phyloP scores from a whole-genome alignment of 164 flowering plant species.

The Cinnamomum micranthum region DNA sequence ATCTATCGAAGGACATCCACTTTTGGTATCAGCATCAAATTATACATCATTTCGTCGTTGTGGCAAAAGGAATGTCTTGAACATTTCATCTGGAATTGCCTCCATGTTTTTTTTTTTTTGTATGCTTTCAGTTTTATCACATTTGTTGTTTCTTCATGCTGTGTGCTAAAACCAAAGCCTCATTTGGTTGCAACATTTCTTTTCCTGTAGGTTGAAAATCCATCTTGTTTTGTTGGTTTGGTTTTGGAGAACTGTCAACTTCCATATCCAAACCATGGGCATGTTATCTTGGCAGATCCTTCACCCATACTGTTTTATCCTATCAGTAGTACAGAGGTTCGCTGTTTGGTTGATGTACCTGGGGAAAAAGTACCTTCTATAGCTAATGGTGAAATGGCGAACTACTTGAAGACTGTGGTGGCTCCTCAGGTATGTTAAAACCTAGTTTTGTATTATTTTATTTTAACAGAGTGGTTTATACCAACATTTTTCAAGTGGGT shows the following conservation, averaged over 20 bases:
- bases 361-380: slow-evolving; percentile 89
- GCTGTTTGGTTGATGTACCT: slow-evolving; percentile 94
- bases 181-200: neutral
- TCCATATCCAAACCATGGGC: slow-evolving; percentile 85
- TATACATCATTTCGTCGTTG: neutral
- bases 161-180: neutral
- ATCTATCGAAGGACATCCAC: too few relatives aligned
- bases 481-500: neutral
- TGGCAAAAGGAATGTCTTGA: neutral
- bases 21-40: neutral
- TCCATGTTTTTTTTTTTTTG: neutral
- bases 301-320: slow-evolving; percentile 90
- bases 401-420: slow-evolving; percentile 73
- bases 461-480: neutral
- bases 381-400: slow-evolving; percentile 85
- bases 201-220: slow-evolving; percentile 67
- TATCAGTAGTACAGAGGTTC: slow-evolving; percentile 79
- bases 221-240: slow-evolving; percentile 90
- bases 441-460: neutral
- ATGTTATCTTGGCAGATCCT: slow-evolving; percentile 83
- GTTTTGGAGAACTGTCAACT: slow-evolving; percentile 78
- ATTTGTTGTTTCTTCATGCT: neutral
- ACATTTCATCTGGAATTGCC: neutral
- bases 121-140: neutral
- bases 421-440: slow-evolving; percentile 73